Conservation (phyloP, 371 early-diverging fungal species). For the Globomyces sp. region DNA sequence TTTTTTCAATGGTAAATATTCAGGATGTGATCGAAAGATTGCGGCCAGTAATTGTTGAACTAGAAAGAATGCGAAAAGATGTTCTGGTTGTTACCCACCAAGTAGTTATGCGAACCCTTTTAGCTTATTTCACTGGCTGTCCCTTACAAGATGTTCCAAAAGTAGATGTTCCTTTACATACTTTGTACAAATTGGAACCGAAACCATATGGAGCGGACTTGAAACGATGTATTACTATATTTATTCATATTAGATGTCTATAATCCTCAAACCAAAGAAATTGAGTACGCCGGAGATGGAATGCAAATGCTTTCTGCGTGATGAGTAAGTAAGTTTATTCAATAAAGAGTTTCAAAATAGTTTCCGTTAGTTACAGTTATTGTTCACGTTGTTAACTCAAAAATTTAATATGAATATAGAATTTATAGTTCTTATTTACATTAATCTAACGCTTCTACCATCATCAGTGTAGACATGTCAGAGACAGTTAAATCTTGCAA, state of each 20-base stretch:
- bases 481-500: neutral
- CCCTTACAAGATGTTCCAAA: conserved; percentile 67
- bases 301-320: too few relatives aligned
- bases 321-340: too few relatives aligned
- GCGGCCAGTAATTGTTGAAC: conserved; percentile 78
- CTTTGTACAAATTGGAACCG: conserved; percentile 61
- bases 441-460: too few relatives aligned
- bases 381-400: too few relatives aligned
- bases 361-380: too few relatives aligned
- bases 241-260: neutral
- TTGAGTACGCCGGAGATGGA: neutral
- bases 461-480: conserved; percentile 1
- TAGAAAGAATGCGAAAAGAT: conserved; percentile 75
- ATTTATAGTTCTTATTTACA: too few relatives aligned
- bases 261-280: neutral
- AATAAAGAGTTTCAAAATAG: too few relatives aligned
- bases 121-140: conserved; percentile 74
- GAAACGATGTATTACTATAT: neutral
- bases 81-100: conserved; percentile 72
- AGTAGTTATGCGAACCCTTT: conserved; percentile 64
- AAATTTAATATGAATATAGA: too few relatives aligned
- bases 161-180: conserved; percentile 59
- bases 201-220: conserved; percentile 81
- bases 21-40: conserved; percentile 81
- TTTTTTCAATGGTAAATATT: neutral